Evolutionary conservation across 2,329 filamentous ascomycete genomes (phyloP).

Genomic region (Setomelanomma holmii): DNA sequence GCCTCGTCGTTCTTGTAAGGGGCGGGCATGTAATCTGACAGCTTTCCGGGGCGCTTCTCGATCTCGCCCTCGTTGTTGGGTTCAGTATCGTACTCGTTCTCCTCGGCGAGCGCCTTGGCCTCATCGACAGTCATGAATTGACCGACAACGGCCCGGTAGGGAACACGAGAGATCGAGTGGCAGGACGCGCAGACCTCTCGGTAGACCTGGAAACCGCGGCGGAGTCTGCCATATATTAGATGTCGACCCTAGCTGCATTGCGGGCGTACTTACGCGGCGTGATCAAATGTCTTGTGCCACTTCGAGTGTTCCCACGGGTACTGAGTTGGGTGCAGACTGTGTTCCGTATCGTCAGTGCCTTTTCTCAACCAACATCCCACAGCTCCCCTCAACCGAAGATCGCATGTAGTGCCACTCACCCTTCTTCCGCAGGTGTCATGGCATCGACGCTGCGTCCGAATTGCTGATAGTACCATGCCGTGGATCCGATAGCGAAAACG

Average conservation of each 20-base stretch:
- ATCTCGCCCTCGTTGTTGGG: slow-evolving; percentile 98
- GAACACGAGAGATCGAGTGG: slow-evolving; percentile 94
- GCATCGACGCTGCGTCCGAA: slow-evolving; percentile 89
- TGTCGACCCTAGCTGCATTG: slow-evolving; percentile 3
- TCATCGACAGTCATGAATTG: slow-evolving; percentile 94
- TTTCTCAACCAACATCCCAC: slow-evolving; percentile 34
- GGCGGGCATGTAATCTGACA: slow-evolving; percentile 92
- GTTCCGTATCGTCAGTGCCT: slow-evolving; percentile 8
- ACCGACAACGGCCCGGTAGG: slow-evolving; percentile 91
- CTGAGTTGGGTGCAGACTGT: slow-evolving; percentile 86
- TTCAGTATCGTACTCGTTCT: slow-evolving; percentile 98
- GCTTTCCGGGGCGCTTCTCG: slow-evolving; percentile 97
- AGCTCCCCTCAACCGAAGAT: slow-evolving; percentile 21
- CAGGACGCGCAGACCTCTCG: slow-evolving; percentile 97
- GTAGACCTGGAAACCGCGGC: slow-evolving; percentile 99
- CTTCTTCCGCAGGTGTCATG: slow-evolving; percentile 94
- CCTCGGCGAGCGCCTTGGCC: slow-evolving; percentile 95
- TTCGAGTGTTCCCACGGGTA: slow-evolving; percentile 97
- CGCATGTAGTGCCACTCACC: slow-evolving; percentile 70
- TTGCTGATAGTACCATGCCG: slow-evolving; percentile 97
- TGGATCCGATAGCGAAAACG: slow-evolving; percentile 82
- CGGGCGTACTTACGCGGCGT: slow-evolving; percentile 78
- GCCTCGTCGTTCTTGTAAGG: slow-evolving; percentile 99
- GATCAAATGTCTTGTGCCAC: slow-evolving; percentile 95
- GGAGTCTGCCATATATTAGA: slow-evolving; percentile 67